Conservation (phyloP, 1,284 basidiomycete genomes). For the Crepidotus sp. region DNA sequence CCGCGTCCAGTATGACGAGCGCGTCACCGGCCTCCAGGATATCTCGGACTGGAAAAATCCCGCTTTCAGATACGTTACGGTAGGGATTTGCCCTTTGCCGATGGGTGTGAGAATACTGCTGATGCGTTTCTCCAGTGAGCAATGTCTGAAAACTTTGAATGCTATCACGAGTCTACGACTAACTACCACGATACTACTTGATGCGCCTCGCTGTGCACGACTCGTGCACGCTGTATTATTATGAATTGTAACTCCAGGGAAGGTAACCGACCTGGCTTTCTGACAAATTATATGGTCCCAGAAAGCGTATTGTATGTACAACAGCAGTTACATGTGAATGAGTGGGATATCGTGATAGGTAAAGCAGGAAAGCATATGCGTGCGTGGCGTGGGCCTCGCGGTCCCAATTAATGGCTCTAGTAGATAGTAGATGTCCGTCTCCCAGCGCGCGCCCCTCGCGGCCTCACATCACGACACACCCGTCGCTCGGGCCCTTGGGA, state of each 20-base stretch:
- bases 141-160: not conserved
- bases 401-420: slow-evolving; percentile 15
- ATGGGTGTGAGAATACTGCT: not conserved
- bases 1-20: slow-evolving; percentile 19
- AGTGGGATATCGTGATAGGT: slow-evolving; percentile 1
- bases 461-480: slow-evolving; percentile 50
- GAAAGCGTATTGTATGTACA: slow-evolving; percentile 8
- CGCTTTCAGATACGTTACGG: slow-evolving; percentile 22
- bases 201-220: too few species aligned
- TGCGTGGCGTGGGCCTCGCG: not conserved
- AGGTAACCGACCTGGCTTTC: too few species aligned
- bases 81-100: not conserved
- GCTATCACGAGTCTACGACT: not conserved
- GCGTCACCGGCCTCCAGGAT: slow-evolving; percentile 17
- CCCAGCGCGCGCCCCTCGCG: not conserved
- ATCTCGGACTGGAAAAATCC: slow-evolving; percentile 24
- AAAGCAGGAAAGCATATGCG: slow-evolving; percentile 9
- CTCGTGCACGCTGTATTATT: too few species aligned
- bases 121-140: not conserved
- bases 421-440: slow-evolving; percentile 9
- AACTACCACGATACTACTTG: too few species aligned
- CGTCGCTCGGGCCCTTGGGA: slow-evolving; percentile 52
- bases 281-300: not conserved
- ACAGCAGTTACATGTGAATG: slow-evolving; percentile 9
- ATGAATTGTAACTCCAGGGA: too few species aligned